Conservation (phyloP, 2,329 filamentous ascomycete genomes). For the Magnaporthales sp. region DNA sequence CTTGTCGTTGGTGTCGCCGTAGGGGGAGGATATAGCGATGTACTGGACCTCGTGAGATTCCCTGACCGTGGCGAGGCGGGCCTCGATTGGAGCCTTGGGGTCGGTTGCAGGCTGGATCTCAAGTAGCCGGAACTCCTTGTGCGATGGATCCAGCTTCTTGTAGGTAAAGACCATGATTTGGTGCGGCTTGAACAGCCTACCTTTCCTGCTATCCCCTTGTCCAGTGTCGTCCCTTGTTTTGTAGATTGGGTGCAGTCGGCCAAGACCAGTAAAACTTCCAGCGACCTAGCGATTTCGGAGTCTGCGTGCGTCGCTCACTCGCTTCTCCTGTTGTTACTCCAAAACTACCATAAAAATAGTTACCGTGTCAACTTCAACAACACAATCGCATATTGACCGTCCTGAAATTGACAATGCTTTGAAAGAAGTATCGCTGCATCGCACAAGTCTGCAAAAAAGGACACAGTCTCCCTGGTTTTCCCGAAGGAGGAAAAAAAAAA, state of each 20-base stretch:
- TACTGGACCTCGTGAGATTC: conserved; percentile 17
- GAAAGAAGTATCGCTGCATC: neutral
- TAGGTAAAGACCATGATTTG: neutral
- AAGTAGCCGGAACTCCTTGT: conserved; percentile 20
- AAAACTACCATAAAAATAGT: no score
- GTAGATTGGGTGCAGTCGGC: no score
- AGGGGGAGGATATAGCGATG: conserved; percentile 21
- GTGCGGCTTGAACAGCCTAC: neutral
- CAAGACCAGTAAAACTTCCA: no score
- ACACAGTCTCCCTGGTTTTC: neutral
- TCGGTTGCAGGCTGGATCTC: conserved; percentile 20
- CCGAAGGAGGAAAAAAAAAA: neutral
- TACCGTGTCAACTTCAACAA: no score
- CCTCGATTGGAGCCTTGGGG: conserved; percentile 19
- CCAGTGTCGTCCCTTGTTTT: neutral
- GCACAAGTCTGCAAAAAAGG: neutral
- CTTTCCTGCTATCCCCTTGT: neutral
- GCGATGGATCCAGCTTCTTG: neutral
- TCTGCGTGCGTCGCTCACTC: no score
- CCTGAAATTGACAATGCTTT: neutral
- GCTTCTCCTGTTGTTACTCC: no score
- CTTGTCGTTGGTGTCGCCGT: conserved; percentile 18
- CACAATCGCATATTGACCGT: neutral
- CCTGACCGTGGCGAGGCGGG: conserved; percentile 20
- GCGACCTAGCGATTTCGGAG: no score